phyloP scores from a whole-genome alignment of 441 rosid species.

The Populus trichocarpa region DNA sequence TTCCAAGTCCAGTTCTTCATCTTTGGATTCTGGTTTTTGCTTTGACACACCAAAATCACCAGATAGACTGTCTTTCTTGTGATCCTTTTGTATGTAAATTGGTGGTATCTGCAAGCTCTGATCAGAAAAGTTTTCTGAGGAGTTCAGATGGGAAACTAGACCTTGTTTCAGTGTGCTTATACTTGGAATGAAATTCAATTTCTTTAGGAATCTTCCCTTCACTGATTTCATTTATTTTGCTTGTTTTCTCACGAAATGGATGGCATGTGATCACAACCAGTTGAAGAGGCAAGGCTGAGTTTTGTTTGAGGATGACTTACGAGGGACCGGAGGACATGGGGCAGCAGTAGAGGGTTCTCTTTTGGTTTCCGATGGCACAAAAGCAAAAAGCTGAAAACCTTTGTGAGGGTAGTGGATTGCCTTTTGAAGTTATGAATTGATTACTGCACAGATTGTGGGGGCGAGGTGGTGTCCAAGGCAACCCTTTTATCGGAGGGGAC shows the following conservation, averaged over 20 bases:
- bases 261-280: conserved; percentile 4
- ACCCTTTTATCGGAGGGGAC: conserved; percentile 13
- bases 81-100: conserved; percentile 17
- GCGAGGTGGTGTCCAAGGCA: neutral
- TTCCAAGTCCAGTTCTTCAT: conserved; percentile 30
- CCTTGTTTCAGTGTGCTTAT: conserved; percentile 44
- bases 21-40: conserved; percentile 11
- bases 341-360: conserved; percentile 15
- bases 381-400: conserved; percentile 17
- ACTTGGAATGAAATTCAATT: conserved; percentile 49
- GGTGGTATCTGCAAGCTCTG: conserved; percentile 18
- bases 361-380: conserved; percentile 24
- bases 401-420: conserved; percentile 17
- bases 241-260: neutral
- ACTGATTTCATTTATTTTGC: conserved; percentile 49
- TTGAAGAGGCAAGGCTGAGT: neutral
- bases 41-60: conserved; percentile 14
- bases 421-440: conserved; percentile 31
- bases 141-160: conserved; percentile 36
- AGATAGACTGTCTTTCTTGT: conserved; percentile 5
- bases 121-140: conserved; percentile 18
- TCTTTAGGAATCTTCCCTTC: conserved; percentile 66
- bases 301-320: conserved; percentile 13
- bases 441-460: conserved; percentile 28
- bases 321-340: conserved; percentile 6